Evolutionary conservation across 2,329 filamentous ascomycete species (phyloP).

Genomic region (Fusarium armeniacum): DNA sequence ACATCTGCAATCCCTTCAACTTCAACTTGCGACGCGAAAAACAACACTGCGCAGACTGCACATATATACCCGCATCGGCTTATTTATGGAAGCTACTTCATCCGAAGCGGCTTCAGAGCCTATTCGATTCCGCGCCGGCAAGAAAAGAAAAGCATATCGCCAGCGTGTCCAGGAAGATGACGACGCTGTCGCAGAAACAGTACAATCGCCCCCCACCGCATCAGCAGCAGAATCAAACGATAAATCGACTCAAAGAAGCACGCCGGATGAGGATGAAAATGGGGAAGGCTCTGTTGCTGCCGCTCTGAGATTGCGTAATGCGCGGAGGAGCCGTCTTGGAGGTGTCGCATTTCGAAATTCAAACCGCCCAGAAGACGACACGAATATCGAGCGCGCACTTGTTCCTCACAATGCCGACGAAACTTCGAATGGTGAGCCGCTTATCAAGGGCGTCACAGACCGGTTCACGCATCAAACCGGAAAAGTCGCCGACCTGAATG

Average conservation of each 20-base stretch:
- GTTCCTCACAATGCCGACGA: conserved; percentile 54
- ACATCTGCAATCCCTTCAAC: conserved; percentile 10
- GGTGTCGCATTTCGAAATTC: conserved; percentile 70
- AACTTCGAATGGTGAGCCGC: conserved; percentile 32
- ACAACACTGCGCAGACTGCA: not conserved
- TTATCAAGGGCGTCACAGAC: conserved; percentile 51
- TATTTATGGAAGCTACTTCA: conserved; percentile 38
- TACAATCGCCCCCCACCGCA: conserved; percentile 10
- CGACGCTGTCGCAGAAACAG: conserved; percentile 21
- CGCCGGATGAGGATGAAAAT: conserved; percentile 48
- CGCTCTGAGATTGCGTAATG: conserved; percentile 67
- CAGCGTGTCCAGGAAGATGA: conserved; percentile 61
- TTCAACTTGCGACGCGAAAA: conserved; percentile 17
- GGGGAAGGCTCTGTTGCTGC: conserved; percentile 60
- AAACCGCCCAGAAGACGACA: conserved; percentile 39
- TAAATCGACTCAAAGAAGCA: conserved; percentile 11
- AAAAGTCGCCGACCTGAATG: conserved; percentile 72
- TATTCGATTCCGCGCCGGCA: conserved; percentile 68
- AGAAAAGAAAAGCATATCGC: conserved; percentile 72
- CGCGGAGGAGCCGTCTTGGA: conserved; percentile 63
- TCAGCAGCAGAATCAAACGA: conserved; percentile 16
- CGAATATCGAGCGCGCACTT: conserved; percentile 53
- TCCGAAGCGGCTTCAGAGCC: conserved; percentile 44
- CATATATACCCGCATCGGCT: not conserved
- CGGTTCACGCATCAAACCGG: conserved; percentile 82